phyloP scores from a whole-genome alignment of 768 basidiomycete species.

The Collybia sordida region DNA sequence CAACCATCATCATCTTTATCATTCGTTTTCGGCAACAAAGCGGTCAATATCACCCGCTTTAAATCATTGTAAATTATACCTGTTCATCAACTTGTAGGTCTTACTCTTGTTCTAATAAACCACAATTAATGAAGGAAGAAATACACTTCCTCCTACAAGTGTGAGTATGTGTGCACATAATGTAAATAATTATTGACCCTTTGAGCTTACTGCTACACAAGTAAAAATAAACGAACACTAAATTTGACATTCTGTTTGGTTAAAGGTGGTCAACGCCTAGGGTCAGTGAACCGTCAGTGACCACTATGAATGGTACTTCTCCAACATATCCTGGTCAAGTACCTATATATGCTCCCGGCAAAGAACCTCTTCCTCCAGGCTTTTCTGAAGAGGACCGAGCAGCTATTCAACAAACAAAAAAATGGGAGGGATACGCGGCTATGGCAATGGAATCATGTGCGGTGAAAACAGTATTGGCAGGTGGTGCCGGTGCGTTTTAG shows the following conservation, averaged over 20 bases:
- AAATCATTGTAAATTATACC: no score
- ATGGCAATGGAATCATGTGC: conserved; percentile 85
- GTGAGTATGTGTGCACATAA: no score
- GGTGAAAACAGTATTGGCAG: conserved; percentile 78
- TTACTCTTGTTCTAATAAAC: no score
- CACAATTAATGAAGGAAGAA: no score
- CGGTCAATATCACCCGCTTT: no score
- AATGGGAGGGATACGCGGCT: conserved; percentile 71
- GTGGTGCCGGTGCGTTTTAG: conserved; percentile 68
- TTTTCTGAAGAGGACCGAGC: conserved; percentile 77
- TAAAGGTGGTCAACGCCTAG: not conserved
- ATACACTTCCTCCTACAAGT: no score
- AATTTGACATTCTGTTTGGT: no score
- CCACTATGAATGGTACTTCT: conserved; percentile 12
- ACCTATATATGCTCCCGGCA: conserved; percentile 82
- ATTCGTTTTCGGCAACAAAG: no score
- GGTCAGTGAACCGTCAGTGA: conserved; percentile 5
- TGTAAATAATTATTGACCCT: no score
- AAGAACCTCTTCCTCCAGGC: conserved; percentile 86
- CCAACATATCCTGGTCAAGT: conserved; percentile 44
- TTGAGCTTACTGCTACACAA: no score
- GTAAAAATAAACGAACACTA: not conserved
- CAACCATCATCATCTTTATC: no score
- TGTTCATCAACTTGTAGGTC: no score
- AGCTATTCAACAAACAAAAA: conserved; percentile 65